Base-by-base conservation (phyloP, 2,329 filamentous ascomycete species). In the Cladophialophora bantiana region DNA sequence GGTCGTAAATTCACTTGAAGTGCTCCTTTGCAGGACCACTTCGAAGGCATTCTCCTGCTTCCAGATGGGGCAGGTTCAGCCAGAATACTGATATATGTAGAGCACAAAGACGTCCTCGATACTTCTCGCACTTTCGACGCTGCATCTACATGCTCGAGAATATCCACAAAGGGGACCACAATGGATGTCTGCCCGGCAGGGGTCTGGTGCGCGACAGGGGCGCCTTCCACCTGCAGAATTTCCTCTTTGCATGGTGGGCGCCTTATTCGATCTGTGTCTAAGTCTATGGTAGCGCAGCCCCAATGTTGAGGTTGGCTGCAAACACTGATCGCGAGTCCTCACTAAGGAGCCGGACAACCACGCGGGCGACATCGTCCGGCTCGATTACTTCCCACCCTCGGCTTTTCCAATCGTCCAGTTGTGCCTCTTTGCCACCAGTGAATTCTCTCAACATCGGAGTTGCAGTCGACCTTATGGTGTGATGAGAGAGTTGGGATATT, bases 271-370 rank as follows among this genome's bases (percentile, higher is more conserved):
- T 13, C 9, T 40, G 10, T 40, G 4, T 13, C 36, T 13, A 40
- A 40, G 40, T 54, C 50, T 54, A 54, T n/a, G 56, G 35, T 31
- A 35, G n/a, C 36, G 34, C 56, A 7, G 35, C 20, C 4, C 56
- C 32, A 59, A 36, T 20, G 18, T 36, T 40, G 50, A 59, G 5
- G 36, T 59, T 40, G 35, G 38, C 34, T 26, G 36, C 56, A 18
- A 31, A 40, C 38, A 59, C 50, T 3, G 50, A 31, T 31, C 50
- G 26, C 26, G 61, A 64, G 38, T 64, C 52, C n/a, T 64, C 53
- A 32, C 61, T 64, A 15, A 64, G 53, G 26, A 64, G 61, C 61
- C 61, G 58, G 4, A 42, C 54, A 9, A 57, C 34, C 15, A 57
- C 52, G 18, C 52, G n/a, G n/a, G 61, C 58, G 58, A 60, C 40